Base-by-base conservation (phyloP, 192 early-diverging fungal genomes). In the Coemansia reversa region DNA sequence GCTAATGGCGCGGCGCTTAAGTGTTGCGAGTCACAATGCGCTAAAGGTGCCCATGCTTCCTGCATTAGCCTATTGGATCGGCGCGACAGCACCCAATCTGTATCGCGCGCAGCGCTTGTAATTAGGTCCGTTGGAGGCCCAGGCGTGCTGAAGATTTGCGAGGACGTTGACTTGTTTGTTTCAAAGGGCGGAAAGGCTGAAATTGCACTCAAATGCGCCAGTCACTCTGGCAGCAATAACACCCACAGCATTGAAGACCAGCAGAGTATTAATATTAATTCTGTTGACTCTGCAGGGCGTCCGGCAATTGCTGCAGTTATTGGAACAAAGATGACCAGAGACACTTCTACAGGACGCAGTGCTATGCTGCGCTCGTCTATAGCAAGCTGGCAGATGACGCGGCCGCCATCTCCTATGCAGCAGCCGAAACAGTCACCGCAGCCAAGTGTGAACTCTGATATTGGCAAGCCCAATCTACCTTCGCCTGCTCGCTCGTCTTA, bases 21-120 rank as follows among this genome's bases (percentile, higher is more conserved):
- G 7, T 80, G 77, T 22, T 28, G 29, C 14, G 53, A 60, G 5
- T 33, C 55, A 16, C 27, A 29, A 8, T 80, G 77, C 55, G 23
- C 42, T 8, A 51, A 70, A 28, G 65, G 65, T 24, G 77, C 63
- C 3, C 77, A 80, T 28, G 59, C 69, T 0, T 28, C 59, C 1
- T 80, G 77, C 48, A 68, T 63, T 11, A 54, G 60, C 3, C 6
- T 62, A 7, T 11, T 18, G 39, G 51, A 23, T 3, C 4, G 35
- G 1, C 35, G 35, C 12, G 35, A 25, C 16, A 25, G 50, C 50
- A 51, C 5, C 19, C 51, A 23, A 28, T 14, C 51, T 8, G 51
- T 8, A 3, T 25, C 51, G 51, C 51, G 23, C 9, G 58, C 45
- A 8, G 14, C 23, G n/a, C 45, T 64, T 16, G 42, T 25, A 4